Conservation (phyloP, 140 eudicot genomes). For the Eryngium alpinum region DNA sequence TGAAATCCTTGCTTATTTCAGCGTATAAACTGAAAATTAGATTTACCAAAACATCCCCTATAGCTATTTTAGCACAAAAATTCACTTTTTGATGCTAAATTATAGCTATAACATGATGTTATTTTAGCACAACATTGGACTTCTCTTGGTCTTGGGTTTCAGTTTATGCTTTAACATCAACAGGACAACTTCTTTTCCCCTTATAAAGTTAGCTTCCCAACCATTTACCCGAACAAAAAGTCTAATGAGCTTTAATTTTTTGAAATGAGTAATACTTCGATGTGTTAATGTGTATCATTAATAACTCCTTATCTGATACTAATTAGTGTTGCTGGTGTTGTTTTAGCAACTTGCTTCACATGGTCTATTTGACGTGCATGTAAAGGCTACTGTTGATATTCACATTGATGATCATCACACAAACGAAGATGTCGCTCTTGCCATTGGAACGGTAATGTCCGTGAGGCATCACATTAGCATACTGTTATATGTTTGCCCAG, state of each 20-base stretch:
- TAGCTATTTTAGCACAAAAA: too few relatives aligned
- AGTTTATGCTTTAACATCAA: not conserved
- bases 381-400: slow-evolving; percentile 83
- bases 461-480: not conserved
- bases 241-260: not conserved
- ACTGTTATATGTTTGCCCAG: not conserved
- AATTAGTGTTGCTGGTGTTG: slow-evolving; percentile 6
- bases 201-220: not conserved
- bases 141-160: not conserved
- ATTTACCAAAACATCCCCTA: too few relatives aligned
- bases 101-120: too few relatives aligned
- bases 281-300: not conserved
- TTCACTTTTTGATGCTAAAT: too few relatives aligned
- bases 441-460: slow-evolving; percentile 79
- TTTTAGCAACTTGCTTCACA: slow-evolving; percentile 97
- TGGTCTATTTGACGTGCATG: slow-evolving; percentile 87
- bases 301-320: not conserved
- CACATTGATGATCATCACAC: slow-evolving; percentile 99
- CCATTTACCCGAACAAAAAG: not conserved
- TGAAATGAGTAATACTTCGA: not conserved
- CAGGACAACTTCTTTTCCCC: not conserved
- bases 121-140: too few relatives aligned
- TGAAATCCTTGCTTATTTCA: too few relatives aligned
- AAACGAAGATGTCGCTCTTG: slow-evolving; percentile 92
- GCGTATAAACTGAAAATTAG: too few relatives aligned